Conservation (phyloP, 176 grass and related monocot species). For the Triticum timopheevii region DNA sequence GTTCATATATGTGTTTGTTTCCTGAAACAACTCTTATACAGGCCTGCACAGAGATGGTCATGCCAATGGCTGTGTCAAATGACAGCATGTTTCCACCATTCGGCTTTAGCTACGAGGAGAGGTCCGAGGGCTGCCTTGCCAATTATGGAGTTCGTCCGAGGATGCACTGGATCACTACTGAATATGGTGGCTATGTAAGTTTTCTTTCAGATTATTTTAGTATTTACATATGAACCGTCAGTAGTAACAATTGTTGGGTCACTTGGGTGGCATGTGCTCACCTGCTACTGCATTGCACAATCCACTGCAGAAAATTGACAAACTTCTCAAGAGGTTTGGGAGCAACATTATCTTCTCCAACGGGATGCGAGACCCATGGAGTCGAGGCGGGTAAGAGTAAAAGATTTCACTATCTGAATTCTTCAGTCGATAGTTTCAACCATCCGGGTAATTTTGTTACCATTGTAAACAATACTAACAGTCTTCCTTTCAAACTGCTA, state of each 20-base stretch:
- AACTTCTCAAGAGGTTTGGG: too few species aligned
- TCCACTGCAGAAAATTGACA: background rate
- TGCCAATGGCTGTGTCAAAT: constrained; percentile 63
- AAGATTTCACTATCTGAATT: too few species aligned
- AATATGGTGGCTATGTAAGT: constrained; percentile 92
- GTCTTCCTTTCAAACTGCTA: background rate
- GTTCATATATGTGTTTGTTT: background rate
- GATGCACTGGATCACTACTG: constrained; percentile 85
- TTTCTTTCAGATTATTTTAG: constrained; percentile 12
- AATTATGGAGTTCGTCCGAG: constrained; percentile 57
- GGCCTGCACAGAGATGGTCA: constrained; percentile 99
- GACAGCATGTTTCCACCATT: constrained; percentile 81
- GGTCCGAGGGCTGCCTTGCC: constrained; percentile 39
- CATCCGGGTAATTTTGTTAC: too few species aligned
- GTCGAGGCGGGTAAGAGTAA: too few species aligned
- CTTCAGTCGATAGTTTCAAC: too few species aligned
- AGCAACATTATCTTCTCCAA: too few species aligned
- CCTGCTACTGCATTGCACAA: background rate
- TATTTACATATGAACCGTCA: background rate
- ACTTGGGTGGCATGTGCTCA: background rate
- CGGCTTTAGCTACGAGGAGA: constrained; percentile 51
- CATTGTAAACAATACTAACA: background rate
- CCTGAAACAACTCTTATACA: constrained; percentile 33
- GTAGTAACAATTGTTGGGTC: background rate
- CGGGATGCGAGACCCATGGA: too few species aligned